phyloP scores from a whole-genome alignment of 2,329 filamentous ascomycete species.

The Emmonsiellopsis sp. region DNA sequence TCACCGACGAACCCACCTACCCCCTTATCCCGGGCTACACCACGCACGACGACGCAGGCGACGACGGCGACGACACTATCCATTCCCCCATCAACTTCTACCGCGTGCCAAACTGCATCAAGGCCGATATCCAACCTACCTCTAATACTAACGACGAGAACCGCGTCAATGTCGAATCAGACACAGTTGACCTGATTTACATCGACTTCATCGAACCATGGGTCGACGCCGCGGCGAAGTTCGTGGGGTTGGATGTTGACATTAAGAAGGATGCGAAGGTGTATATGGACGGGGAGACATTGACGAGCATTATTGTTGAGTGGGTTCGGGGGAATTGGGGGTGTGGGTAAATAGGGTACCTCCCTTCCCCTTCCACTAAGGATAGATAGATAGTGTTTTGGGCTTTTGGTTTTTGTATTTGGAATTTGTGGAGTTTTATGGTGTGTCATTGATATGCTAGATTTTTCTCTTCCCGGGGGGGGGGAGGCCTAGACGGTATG shows the following conservation, averaged over 20 bases:
- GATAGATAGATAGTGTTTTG: too few species aligned
- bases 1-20: conserved; percentile 24
- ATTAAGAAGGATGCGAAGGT: conserved; percentile 40
- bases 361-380: background rate
- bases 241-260: conserved; percentile 43
- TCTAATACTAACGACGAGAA: too few species aligned
- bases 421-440: too few species aligned
- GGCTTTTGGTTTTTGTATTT: too few species aligned
- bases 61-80: conserved; percentile 82
- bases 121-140: conserved; percentile 58
- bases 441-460: too few species aligned
- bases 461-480: too few species aligned
- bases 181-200: conserved; percentile 78
- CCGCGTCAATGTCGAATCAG: too few species aligned
- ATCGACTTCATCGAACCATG: conserved; percentile 84
- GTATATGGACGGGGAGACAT: conserved; percentile 45
- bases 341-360: conserved; percentile 15
- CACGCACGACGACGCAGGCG: conserved; percentile 73
- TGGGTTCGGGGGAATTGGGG: conserved; percentile 53
- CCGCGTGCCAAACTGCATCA: conserved; percentile 72
- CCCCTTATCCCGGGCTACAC: conserved; percentile 68
- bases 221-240: conserved; percentile 65
- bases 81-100: conserved; percentile 70
- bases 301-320: conserved; percentile 50
- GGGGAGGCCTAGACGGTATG: too few species aligned